Base-by-base conservation (phyloP, 805 yeast genomes). In the Ogataea saltuana region DNA sequence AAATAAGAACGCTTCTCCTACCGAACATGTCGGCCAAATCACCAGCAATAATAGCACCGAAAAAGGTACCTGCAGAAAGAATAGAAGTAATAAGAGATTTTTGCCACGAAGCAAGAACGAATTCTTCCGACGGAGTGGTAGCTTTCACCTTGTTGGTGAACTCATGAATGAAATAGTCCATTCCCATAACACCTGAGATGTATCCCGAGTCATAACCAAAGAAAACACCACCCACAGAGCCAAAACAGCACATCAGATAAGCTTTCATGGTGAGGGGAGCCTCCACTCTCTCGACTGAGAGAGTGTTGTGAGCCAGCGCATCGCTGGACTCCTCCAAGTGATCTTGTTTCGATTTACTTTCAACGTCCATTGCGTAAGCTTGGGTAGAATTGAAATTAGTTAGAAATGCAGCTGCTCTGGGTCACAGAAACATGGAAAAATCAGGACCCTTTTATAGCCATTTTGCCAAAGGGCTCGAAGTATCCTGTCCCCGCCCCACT, bases 201-300 rank as follows among this genome's bases (percentile, higher is more conserved):
- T 81, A 71, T 45, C 87, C 88, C 1, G 87, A 80, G 59, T 82
- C 87, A 58, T 79, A 81, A 41, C 87, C 87, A 50, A 76, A 81
- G 42, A 80, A 68, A 50, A 82, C 70, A 42, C 87, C 88, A 48
- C 85, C 85, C 42, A 80, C 75, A 20, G 86, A 83, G 10, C 84
- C 83, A 42, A 81, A 83, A 43, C 78, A 61, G 52, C 86, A 65
- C 56, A 64, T 63, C 21, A 61, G 19, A 53, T 65, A 66, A n/a
- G 68, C 60, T 44, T 55, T 65, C 37, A 60, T 27, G 15, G 70
- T 66, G 27, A 66, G 47, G n/a, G 69, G 69, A 35, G 70, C 69
- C 39, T 66, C 70, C 23, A 61, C 50, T 42, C 65, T 55, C 25
- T 56, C 58, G 13, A 55, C 31, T 28, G 52, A 8, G 23, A 36